A percentile compares a stretch with the other conserved stretches of the same genome.
Evolutionary conservation across 1,284 basidiomycete species (phyloP).

Genomic region (Violaceomyces palustris): DNA sequence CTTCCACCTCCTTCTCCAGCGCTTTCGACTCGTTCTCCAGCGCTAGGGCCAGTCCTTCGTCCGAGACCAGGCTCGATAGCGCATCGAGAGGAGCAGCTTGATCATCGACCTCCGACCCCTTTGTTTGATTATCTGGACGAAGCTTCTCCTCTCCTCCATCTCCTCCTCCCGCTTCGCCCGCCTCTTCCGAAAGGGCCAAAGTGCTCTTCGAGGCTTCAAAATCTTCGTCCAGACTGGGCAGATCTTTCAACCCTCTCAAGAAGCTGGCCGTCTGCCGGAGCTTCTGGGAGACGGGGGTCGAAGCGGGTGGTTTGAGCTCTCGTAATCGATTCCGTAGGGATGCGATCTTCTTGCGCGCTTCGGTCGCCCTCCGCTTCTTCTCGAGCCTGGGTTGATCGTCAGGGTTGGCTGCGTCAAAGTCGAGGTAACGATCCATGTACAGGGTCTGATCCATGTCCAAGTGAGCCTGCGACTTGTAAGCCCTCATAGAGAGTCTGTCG

Average conservation of each 20-base stretch:
- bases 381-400: constrained; percentile 58
- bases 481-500: constrained; percentile 77
- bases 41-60: constrained; percentile 1
- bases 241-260: constrained; percentile 12
- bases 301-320: constrained; percentile 11
- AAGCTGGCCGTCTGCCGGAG: constrained; percentile 17
- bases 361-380: constrained; percentile 59
- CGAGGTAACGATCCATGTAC: constrained; percentile 83
- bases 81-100: too few relatives aligned
- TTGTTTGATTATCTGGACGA: too few relatives aligned
- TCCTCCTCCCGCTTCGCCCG: too few relatives aligned
- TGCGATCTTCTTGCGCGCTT: constrained; percentile 17
- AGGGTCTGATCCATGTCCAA: constrained; percentile 82
- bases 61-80: too few relatives aligned
- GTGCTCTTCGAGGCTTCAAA: too few relatives aligned
- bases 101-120: too few relatives aligned
- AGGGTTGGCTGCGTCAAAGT: constrained; percentile 62
- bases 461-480: constrained; percentile 93
- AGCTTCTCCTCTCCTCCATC: too few relatives aligned
- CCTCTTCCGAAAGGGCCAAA: too few relatives aligned
- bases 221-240: constrained; percentile 15
- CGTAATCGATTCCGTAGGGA: neutral
- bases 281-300: constrained; percentile 14
- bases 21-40: constrained; percentile 23
- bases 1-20: constrained; percentile 62